Conservation (phyloP, 306 rosid species). For the Urtica urens region DNA sequence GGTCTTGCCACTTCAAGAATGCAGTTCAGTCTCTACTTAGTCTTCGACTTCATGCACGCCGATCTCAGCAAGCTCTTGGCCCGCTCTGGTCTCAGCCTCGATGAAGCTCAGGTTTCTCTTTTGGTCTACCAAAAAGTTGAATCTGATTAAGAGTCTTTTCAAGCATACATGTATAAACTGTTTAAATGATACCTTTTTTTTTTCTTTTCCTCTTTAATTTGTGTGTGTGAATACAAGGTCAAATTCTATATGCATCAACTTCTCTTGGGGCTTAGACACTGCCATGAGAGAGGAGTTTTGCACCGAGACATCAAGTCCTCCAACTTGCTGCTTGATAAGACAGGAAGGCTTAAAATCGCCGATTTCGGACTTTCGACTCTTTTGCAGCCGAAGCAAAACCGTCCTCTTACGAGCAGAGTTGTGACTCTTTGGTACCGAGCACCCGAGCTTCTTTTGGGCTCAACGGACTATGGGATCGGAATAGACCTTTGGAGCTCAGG, state of each 20-base stretch:
- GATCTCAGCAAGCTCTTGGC: slow-evolving; percentile 61
- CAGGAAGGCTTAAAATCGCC: slow-evolving; percentile 77
- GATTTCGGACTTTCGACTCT: slow-evolving; percentile 85
- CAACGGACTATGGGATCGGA: slow-evolving; percentile 66
- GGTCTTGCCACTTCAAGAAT: slow-evolving; percentile 91
- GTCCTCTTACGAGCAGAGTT: slow-evolving; percentile 70
- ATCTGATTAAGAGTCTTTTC: too few species aligned
- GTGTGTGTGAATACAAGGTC: slow-evolving; percentile 63
- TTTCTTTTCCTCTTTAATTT: slow-evolving; percentile 14
- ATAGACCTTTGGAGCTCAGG: slow-evolving; percentile 97
- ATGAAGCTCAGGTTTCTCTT: slow-evolving; percentile 72
- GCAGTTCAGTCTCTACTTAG: slow-evolving; percentile 86
- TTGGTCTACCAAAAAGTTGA: too few species aligned
- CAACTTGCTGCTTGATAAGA: slow-evolving; percentile 66
- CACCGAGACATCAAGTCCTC: slow-evolving; percentile 90
- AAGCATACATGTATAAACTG: neutral
- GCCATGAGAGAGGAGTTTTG: slow-evolving; percentile 78
- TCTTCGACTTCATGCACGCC: slow-evolving; percentile 83
- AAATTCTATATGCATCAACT: slow-evolving; percentile 87
- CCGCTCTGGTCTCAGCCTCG: slow-evolving; percentile 40
- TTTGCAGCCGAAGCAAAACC: slow-evolving; percentile 31
- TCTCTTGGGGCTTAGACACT: slow-evolving; percentile 84
- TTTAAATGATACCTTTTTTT: too few species aligned
- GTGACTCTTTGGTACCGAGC: slow-evolving; percentile 96
- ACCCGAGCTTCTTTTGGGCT: slow-evolving; percentile 76